Conservation (phyloP, 1,139 yeast species). For the Blastobotrys illinoisensis region DNA sequence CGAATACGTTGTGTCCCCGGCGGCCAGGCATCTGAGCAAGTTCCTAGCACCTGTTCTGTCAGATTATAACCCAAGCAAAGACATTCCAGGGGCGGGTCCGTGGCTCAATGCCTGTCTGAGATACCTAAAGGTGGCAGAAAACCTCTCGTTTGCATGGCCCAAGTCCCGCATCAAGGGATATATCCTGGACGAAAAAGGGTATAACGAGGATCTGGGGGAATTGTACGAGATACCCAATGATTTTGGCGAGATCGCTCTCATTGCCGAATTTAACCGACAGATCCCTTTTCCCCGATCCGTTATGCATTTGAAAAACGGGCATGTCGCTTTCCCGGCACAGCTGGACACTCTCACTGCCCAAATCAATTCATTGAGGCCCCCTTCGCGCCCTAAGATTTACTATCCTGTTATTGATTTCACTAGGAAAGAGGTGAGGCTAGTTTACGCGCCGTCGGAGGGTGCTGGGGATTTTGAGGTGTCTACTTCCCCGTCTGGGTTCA, state of each 20-base stretch:
- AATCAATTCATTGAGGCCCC: background rate
- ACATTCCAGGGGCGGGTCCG: background rate
- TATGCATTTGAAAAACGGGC: conserved; percentile 1
- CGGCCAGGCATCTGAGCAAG: background rate
- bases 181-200: background rate
- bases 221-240: background rate
- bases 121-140: background rate
- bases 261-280: conserved; percentile 5
- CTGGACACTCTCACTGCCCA: background rate
- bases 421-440: background rate
- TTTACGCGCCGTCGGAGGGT: background rate
- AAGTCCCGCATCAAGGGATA: background rate
- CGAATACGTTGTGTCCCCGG: background rate
- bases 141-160: background rate
- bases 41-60: background rate
- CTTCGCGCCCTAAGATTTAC: background rate
- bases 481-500: background rate
- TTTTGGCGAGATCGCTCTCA: background rate
- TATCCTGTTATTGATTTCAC: conserved; percentile 2
- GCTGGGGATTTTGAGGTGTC: background rate
- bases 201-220: background rate
- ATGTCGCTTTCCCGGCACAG: conserved; percentile 2
- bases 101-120: conserved; percentile 4
- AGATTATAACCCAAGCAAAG: background rate
- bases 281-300: conserved; percentile 1